A percentile compares a stretch with the other conserved stretches of the same genome.
These are phyloP conservation scores for Blastocystis sp. DNA, from an alignment of 352 stramenopile species.

Conservation along the genomic window DNA sequence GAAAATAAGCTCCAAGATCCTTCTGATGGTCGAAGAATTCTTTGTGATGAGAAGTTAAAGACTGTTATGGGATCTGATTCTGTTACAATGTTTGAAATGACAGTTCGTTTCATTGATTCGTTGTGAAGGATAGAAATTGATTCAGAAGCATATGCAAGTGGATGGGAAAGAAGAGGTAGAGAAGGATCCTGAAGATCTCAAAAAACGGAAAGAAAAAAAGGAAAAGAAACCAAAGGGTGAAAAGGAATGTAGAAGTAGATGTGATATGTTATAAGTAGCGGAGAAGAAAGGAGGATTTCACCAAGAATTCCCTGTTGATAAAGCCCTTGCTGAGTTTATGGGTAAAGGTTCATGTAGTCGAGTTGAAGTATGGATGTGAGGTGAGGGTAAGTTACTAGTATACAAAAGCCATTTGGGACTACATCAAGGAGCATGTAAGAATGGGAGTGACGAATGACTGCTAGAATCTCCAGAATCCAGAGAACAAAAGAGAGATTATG, in stretches of 20 bases:
- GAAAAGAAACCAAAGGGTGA: background rate
- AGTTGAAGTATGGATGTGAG: background rate
- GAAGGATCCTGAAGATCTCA: background rate
- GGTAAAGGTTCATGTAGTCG: constrained; percentile 1
- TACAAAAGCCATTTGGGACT: constrained; percentile 90
- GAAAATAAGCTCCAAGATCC: constrained; percentile 90
- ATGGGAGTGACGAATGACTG: background rate
- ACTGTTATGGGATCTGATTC: constrained; percentile 71
- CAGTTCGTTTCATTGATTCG: background rate
- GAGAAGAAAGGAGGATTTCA: background rate
- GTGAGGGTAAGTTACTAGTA: background rate
- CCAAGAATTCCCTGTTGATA: background rate
- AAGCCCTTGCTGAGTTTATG: background rate
- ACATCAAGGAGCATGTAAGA: constrained; percentile 84
- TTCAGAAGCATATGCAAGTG: background rate
- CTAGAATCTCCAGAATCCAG: constrained; percentile 85
- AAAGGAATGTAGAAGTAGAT: no score
- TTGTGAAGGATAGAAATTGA: background rate
- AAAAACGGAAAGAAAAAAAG: background rate
- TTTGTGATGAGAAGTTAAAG: constrained; percentile 82
- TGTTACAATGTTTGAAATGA: constrained; percentile 72
- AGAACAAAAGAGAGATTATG: constrained; percentile 87
- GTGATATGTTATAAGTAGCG: background rate
- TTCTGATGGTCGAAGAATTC: constrained; percentile 85
- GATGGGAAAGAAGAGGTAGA: background rate